Evolutionary conservation across 345 rosid genomes (phyloP), one percentile per base, ranked within the genome.

Genomic region (Jatropha curcas): DNA sequence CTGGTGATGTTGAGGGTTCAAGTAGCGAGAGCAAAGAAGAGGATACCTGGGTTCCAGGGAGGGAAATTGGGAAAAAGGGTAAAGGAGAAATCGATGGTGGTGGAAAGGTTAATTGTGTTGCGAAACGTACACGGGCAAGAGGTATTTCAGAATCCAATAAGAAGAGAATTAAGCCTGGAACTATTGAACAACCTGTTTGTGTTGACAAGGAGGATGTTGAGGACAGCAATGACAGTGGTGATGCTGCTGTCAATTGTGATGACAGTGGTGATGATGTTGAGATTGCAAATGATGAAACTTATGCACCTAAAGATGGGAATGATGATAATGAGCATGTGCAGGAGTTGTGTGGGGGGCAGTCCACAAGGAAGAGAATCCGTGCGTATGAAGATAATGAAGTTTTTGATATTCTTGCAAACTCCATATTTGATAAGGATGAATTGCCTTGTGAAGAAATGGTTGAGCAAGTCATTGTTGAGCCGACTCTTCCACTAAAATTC

Each of bases 401-500:
- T 71, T 45, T 67, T 8, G 35, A 65, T 39, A 73, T 79, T 67
- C 74, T 84, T 68, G 60, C 65, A 20, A 63, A 73, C 41, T 76
- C 87, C 58, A 71, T 81, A 11, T 74, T 81, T 14, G 62, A 59
- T 16, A 39, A 11, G 60, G 72, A 19, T 19, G 71, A 76, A 9
- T 6, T 52, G 25, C 64, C 75, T 34, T 37, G 1, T 24, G 70
- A 67, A 71, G 52, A 64, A 13, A 59, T 55, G 27, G 20, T 46
- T 45, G 51, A 73, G n/a, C 35, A 34, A 2, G 74, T 33, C 1
- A 12, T n/a, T 34, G 33, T 9, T 28, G 33, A 9, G 39, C 71
- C 77, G 43, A 3, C 17, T 59, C 84, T 84, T 71, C 83, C 76
- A 17, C 2, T 76, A 75, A 83, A 83, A 72, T 72, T 76, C 79